Evolutionary conservation across 2,329 filamentous ascomycete species (phyloP).

Genomic region (Penicillium sp.): DNA sequence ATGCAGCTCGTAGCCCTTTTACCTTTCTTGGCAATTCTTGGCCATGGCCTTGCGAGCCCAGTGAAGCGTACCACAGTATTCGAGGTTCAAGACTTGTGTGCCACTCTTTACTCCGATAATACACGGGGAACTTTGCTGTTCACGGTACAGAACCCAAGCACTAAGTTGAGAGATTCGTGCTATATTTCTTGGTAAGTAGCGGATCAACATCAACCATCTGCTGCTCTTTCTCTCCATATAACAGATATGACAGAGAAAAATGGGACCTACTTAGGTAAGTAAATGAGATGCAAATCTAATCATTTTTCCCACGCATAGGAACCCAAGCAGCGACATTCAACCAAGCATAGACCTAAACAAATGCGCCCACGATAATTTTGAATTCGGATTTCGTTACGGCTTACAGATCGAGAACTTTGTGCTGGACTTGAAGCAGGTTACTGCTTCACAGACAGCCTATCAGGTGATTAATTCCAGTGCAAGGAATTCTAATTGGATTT

Average conservation of each 20-base stretch:
- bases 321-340: slow-evolving; percentile 3
- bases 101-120: slow-evolving; percentile 1
- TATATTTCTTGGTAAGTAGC: slow-evolving; percentile 4
- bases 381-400: slow-evolving; percentile 17
- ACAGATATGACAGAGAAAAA: not conserved
- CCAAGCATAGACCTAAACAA: slow-evolving; percentile 8
- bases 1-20: not conserved
- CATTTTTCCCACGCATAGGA: not conserved
- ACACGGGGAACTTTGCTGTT: not conserved
- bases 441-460: not conserved
- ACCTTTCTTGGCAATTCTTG: not conserved
- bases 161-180: not conserved
- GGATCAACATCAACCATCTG: not conserved
- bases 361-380: slow-evolving; percentile 4
- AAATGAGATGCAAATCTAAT: not conserved
- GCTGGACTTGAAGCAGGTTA: slow-evolving; percentile 4
- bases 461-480: slow-evolving; percentile 6
- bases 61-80: not conserved
- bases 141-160: not conserved
- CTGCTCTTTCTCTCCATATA: not conserved
- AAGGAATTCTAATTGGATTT: slow-evolving; percentile 6
- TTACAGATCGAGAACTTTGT: slow-evolving; percentile 13
- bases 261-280: not conserved
- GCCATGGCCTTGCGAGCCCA: not conserved
- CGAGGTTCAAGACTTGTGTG: not conserved